Evolutionary conservation across 2,329 filamentous ascomycete genomes (phyloP).

Genomic region (Fusarium cicatricum): DNA sequence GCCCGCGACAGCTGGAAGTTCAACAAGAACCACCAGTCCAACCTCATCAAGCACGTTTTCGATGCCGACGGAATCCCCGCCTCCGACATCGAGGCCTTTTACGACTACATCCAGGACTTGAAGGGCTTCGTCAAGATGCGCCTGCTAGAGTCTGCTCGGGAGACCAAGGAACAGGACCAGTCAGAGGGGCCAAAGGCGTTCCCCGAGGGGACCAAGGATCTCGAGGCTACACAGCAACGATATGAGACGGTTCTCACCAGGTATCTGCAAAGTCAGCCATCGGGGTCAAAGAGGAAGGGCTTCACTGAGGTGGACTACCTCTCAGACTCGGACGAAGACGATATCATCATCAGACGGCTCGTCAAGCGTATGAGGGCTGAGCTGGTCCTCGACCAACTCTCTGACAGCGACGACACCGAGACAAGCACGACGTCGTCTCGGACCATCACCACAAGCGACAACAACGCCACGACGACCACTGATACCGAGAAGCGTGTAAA

Average conservation of each 20-base stretch:
- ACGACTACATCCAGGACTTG: slow-evolving; percentile 80
- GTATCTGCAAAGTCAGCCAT: slow-evolving; percentile 51
- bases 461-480: slow-evolving; percentile 32
- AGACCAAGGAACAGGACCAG: slow-evolving; percentile 66
- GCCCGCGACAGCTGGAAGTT: slow-evolving; percentile 86
- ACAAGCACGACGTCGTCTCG: slow-evolving; percentile 43
- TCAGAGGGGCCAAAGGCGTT: slow-evolving; percentile 59
- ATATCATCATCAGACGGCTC: slow-evolving; percentile 61
- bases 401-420: slow-evolving; percentile 55
- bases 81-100: slow-evolving; percentile 72
- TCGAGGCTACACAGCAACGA: slow-evolving; percentile 58
- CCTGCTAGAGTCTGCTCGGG: slow-evolving; percentile 71
- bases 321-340: slow-evolving; percentile 57
- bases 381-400: slow-evolving; percentile 63
- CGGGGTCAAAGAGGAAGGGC: slow-evolving; percentile 56
- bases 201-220: slow-evolving; percentile 57
- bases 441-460: slow-evolving; percentile 43
- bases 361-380: slow-evolving; percentile 71
- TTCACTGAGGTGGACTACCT: slow-evolving; percentile 64
- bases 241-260: slow-evolving; percentile 65
- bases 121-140: slow-evolving; percentile 77
- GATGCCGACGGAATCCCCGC: slow-evolving; percentile 75
- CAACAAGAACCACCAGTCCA: slow-evolving; percentile 90
- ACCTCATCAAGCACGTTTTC: slow-evolving; percentile 84
- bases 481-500: slow-evolving; percentile 52